Percentiles rank a stretch among this genome's conserved stretches.
Evolutionary conservation across 805 yeast genomes (phyloP).

Genomic region (Saccharomycopsis vini): DNA sequence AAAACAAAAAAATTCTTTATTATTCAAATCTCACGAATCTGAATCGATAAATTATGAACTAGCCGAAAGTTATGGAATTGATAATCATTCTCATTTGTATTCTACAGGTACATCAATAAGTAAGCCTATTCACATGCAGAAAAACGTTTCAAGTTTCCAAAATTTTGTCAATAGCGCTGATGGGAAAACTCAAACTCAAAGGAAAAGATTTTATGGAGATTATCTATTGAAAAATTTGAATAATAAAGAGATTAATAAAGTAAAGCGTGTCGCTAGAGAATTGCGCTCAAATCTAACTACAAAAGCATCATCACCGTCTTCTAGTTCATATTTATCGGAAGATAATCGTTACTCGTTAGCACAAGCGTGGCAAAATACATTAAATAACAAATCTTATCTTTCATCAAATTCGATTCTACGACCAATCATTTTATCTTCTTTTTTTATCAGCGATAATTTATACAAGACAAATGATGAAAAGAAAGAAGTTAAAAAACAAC

Average conservation of each 20-base stretch:
- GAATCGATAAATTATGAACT: too few species aligned
- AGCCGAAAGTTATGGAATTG: conserved; percentile 15
- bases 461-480: too few species aligned
- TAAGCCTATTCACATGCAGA: background rate
- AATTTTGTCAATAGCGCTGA: background rate
- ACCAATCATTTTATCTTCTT: conserved; percentile 6
- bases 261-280: conserved; percentile 5
- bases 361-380: background rate
- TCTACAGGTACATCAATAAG: background rate
- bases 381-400: conserved; percentile 1
- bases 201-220: conserved; percentile 18
- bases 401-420: conserved; percentile 1
- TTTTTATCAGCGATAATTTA: conserved; percentile 1
- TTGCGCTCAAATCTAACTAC: too few species aligned
- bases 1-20: background rate
- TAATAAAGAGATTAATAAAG: conserved; percentile 10
- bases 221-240: conserved; percentile 8
- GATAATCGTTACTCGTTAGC: background rate
- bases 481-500: too few species aligned
- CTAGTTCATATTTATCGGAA: background rate
- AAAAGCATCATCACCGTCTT: too few species aligned
- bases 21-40: background rate
- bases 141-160: background rate
- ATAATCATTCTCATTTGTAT: conserved; percentile 10
- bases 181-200: background rate